Evolutionary conservation across 495 filamentous ascomycete species (phyloP).

Genomic region (Lentithecium fluviatile): DNA sequence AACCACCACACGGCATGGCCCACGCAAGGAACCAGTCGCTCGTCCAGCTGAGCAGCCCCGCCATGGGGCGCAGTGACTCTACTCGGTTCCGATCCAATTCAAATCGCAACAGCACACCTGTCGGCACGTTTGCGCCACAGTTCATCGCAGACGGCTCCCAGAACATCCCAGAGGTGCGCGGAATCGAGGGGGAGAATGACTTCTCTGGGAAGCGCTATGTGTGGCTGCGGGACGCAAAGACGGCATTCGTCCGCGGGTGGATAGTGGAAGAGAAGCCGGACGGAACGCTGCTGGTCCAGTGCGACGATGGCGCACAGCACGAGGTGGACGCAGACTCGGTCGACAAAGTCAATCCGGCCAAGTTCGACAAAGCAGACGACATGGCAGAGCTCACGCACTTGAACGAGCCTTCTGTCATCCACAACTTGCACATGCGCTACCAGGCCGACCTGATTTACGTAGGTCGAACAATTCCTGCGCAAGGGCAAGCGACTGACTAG

Average conservation of each 20-base stretch:
- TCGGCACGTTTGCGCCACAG: constrained; percentile 85
- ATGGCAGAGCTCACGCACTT: constrained; percentile 98
- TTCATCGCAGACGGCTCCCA: constrained; percentile 88
- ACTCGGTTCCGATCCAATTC: constrained; percentile 63
- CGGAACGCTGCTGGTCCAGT: constrained; percentile 75
- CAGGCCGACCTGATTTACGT: constrained; percentile 94
- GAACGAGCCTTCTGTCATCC: constrained; percentile 96
- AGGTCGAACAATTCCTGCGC: constrained; percentile 31
- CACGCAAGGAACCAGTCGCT: constrained; percentile 60
- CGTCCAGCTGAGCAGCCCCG: constrained; percentile 47
- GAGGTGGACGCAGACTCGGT: constrained; percentile 79
- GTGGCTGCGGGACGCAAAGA: constrained; percentile 84
- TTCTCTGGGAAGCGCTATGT: constrained; percentile 99
- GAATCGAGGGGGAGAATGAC: constrained; percentile 92
- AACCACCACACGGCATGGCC: constrained; percentile 44
- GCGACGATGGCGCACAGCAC: constrained; percentile 92
- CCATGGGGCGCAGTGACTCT: constrained; percentile 42
- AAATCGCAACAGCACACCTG: constrained; percentile 51
- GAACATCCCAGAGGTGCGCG: constrained; percentile 65
- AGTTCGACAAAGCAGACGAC: constrained; percentile 98
- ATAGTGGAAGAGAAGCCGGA: constrained; percentile 76
- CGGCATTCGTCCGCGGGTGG: constrained; percentile 88
- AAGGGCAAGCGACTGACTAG: constrained; percentile 15
- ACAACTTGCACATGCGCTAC: constrained; percentile 92
- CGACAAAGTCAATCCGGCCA: constrained; percentile 98